Conservation (phyloP, 2,329 filamentous ascomycete species). For the Stemphylium vesicarium region DNA sequence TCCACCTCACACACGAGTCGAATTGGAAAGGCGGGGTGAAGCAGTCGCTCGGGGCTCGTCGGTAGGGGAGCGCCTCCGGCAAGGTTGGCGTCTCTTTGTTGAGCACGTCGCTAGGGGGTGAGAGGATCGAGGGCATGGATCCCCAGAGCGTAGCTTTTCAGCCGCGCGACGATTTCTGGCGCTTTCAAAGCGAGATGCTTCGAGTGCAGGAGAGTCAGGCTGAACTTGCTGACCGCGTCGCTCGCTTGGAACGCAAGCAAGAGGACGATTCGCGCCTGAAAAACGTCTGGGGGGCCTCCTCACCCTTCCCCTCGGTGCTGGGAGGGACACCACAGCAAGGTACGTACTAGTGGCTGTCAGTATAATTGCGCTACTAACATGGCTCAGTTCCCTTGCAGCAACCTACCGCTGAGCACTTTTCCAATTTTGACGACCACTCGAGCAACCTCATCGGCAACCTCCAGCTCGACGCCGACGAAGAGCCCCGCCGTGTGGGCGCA, state of each 20-base stretch:
- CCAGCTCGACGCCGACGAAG: constrained; percentile 85
- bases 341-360: constrained; percentile 52
- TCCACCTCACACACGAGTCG: neutral
- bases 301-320: constrained; percentile 86
- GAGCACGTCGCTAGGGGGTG: constrained; percentile 40
- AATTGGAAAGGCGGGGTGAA: constrained; percentile 13
- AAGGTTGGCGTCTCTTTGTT: constrained; percentile 30
- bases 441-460: constrained; percentile 80
- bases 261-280: constrained; percentile 72
- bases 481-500: constrained; percentile 81
- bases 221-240: constrained; percentile 67
- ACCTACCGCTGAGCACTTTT: constrained; percentile 82
- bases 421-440: constrained; percentile 85
- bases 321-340: constrained; percentile 87
- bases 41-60: constrained; percentile 15
- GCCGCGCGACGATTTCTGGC: constrained; percentile 70
- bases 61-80: constrained; percentile 19
- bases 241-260: constrained; percentile 65
- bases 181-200: constrained; percentile 67
- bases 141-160: constrained; percentile 67
- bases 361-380: constrained; percentile 20
- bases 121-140: constrained; percentile 59
- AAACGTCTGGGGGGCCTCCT: constrained; percentile 84
- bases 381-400: constrained; percentile 76
- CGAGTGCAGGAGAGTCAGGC: constrained; percentile 65